Conservation (phyloP, 2,329 filamentous ascomycete genomes). For the Trichoderma semiorbis region DNA sequence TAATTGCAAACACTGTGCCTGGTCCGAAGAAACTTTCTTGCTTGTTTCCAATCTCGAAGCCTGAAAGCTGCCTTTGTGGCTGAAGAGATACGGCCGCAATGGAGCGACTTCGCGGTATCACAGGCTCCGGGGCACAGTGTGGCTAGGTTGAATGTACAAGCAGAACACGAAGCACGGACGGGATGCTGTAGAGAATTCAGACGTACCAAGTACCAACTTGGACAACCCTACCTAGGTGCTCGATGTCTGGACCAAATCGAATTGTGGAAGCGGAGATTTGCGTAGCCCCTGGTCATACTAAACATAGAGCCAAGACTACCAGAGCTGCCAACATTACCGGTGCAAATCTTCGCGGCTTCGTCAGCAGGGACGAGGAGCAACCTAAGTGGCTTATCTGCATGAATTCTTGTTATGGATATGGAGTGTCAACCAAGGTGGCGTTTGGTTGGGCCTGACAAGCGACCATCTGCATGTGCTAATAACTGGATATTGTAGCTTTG, state of each 20-base stretch:
- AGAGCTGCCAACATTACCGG: slow-evolving; percentile 10
- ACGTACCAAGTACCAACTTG: slow-evolving; percentile 1
- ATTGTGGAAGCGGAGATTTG: slow-evolving; percentile 15
- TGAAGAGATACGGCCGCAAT: neutral
- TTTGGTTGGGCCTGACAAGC: slow-evolving; percentile 9
- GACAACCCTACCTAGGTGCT: slow-evolving; percentile 1
- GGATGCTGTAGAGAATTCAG: neutral
- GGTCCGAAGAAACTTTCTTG: neutral
- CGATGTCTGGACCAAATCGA: neutral
- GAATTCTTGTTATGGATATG: slow-evolving; percentile 8
- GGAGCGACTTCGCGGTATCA: neutral
- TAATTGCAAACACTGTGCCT: neutral
- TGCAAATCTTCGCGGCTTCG: slow-evolving; percentile 5
- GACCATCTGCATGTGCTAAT: neutral
- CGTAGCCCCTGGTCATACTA: slow-evolving; percentile 13
- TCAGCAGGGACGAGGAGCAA: slow-evolving; percentile 3
- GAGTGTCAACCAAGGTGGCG: slow-evolving; percentile 11
- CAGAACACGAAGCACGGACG: slow-evolving; percentile 3
- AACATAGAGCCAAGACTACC: slow-evolving; percentile 10
- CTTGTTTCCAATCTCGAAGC: neutral
- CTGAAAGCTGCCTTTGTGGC: neutral
- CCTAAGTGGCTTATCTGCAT: slow-evolving; percentile 11
- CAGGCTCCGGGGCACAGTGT: slow-evolving; percentile 9
- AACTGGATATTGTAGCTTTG: neutral
- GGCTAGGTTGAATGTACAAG: slow-evolving; percentile 2